Percentiles rank a stretch among this genome's conserved stretches.
Conservation (phyloP, 768 basidiomycete species). For the Lactarius hengduanensis region DNA sequence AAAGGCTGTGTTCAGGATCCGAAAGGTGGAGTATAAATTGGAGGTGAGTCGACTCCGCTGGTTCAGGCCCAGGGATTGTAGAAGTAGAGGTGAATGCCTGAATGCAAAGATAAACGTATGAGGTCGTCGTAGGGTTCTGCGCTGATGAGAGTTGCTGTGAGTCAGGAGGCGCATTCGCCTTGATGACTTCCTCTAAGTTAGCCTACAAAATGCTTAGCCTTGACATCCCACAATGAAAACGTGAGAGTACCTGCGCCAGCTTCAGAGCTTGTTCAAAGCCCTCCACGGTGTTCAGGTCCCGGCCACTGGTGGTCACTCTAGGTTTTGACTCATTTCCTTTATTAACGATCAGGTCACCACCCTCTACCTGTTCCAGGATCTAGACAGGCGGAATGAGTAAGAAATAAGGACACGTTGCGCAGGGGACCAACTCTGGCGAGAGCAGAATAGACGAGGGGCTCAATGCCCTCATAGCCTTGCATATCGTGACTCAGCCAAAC, state of each 20-base stretch:
- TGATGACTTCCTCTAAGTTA: conserved; percentile 72
- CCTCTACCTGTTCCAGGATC: conserved; percentile 95
- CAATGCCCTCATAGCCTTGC: conserved; percentile 94
- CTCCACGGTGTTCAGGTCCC: conserved; percentile 82
- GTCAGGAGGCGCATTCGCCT: conserved; percentile 50
- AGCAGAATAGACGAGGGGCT: conserved; percentile 88
- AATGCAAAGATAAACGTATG: conserved; percentile 89
- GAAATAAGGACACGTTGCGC: not conserved
- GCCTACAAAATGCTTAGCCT: conserved; percentile 47
- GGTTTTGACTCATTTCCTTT: conserved; percentile 73
- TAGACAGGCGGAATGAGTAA: conserved; percentile 17
- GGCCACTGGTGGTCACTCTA: conserved; percentile 49
- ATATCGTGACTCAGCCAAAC: conserved; percentile 96
- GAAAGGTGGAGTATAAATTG: conserved; percentile 63
- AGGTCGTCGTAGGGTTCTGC: conserved; percentile 72
- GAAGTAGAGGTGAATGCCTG: conserved; percentile 77
- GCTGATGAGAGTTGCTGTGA: conserved; percentile 34
- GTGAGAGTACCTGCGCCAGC: conserved; percentile 65
- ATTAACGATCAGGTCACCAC: conserved; percentile 88
- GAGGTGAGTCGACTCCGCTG: conserved; percentile 41
- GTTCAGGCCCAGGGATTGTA: conserved; percentile 40
- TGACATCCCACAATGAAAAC: conserved; percentile 13
- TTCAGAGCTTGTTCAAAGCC: conserved; percentile 83
- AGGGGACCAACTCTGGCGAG: conserved; percentile 62
- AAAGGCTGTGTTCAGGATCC: conserved; percentile 79